Conservation (phyloP, 2,329 filamentous ascomycete species). For the Aspergillus fumigatus region DNA sequence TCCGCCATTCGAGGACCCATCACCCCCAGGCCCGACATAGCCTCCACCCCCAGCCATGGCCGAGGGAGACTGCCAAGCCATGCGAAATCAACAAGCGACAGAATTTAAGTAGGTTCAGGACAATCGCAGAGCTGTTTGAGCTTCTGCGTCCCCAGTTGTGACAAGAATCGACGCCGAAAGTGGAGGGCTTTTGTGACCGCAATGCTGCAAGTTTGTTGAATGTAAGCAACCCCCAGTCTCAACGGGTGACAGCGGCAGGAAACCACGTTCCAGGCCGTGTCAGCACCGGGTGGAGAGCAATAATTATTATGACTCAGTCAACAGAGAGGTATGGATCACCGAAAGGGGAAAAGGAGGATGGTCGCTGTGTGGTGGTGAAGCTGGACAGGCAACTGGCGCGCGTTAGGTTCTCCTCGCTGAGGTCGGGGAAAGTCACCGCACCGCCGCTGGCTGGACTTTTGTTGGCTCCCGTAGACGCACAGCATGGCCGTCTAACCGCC, state of each 20-base stretch:
- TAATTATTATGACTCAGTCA: constrained; percentile 5
- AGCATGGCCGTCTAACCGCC: constrained; percentile 16
- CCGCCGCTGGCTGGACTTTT: constrained; percentile 11
- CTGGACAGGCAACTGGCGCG: constrained; percentile 7
- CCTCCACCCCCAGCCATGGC: constrained; percentile 56
- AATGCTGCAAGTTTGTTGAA: constrained; percentile 16
- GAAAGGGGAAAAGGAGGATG: constrained; percentile 3
- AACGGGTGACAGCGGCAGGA: constrained; percentile 19
- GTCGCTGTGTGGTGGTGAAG: not conserved
- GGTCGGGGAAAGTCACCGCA: constrained; percentile 15
- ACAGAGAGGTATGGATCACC: constrained; percentile 1
- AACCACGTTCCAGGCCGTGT: constrained; percentile 20
- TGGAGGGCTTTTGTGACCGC: constrained; percentile 11
- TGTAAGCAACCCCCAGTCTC: constrained; percentile 15
- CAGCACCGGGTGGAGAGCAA: constrained; percentile 12
- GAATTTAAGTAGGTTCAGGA: not conserved
- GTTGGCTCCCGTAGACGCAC: constrained; percentile 20
- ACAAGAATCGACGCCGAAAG: not conserved
- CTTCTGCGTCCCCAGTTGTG: not conserved
- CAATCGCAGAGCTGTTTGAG: not conserved
- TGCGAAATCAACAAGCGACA: constrained; percentile 31
- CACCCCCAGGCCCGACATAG: constrained; percentile 43
- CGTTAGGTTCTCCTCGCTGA: constrained; percentile 15
- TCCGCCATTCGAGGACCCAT: constrained; percentile 39
- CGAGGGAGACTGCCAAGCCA: constrained; percentile 68